Conservation (phyloP, 768 basidiomycete species). For the Amanita molliuscula region DNA sequence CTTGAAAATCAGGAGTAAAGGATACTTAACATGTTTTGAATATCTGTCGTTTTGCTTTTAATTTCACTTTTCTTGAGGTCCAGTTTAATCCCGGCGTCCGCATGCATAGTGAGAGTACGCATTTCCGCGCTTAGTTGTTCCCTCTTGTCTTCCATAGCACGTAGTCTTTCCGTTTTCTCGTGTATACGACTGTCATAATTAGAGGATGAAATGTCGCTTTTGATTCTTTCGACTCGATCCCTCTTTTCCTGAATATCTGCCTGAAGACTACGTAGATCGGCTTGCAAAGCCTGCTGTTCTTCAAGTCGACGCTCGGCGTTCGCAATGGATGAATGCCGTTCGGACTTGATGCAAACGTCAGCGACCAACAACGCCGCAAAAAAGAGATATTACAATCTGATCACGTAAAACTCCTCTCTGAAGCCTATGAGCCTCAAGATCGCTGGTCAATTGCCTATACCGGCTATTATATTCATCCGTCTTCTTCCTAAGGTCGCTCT, state of each 20-base stretch:
- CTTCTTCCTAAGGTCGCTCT: slow-evolving; percentile 46
- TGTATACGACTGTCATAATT: slow-evolving; percentile 56
- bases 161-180: slow-evolving; percentile 43
- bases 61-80: slow-evolving; percentile 64
- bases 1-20: background rate
- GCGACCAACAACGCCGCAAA: background rate
- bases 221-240: slow-evolving; percentile 46
- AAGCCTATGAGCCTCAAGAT: slow-evolving; percentile 42
- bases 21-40: slow-evolving; percentile 53
- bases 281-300: slow-evolving; percentile 39
- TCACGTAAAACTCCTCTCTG: slow-evolving; percentile 41
- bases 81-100: slow-evolving; percentile 71
- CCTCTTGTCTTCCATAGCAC: slow-evolving; percentile 54
- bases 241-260: slow-evolving; percentile 67
- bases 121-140: slow-evolving; percentile 68
- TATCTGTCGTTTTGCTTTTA: slow-evolving; percentile 51
- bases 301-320: slow-evolving; percentile 49
- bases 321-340: slow-evolving; percentile 40
- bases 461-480: slow-evolving; percentile 59
- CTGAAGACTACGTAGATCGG: slow-evolving; percentile 41
- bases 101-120: slow-evolving; percentile 61
- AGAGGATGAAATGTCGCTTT: slow-evolving; percentile 43
- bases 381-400: slow-evolving; percentile 36
- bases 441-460: slow-evolving; percentile 44
- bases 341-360: slow-evolving; percentile 22